Evolutionary conservation across 768 basidiomycete genomes (phyloP).

Genomic region (Cytidiella melzeri): DNA sequence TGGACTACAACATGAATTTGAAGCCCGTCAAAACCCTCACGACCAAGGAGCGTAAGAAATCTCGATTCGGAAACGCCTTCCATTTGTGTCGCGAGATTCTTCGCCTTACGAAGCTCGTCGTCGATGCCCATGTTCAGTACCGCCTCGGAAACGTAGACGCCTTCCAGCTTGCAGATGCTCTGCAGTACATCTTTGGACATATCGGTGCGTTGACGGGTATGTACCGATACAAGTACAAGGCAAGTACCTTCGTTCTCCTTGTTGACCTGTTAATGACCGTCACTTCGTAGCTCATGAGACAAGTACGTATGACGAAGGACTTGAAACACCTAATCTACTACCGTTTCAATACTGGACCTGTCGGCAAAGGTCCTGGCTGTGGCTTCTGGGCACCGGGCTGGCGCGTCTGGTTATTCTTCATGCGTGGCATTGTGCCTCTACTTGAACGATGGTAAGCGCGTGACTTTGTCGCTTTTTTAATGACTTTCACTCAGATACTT

Average conservation of each 20-base stretch:
- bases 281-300: conserved; percentile 77
- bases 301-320: conserved; percentile 99
- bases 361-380: conserved; percentile 97
- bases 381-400: conserved; percentile 99
- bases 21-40: conserved; percentile 97
- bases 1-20: conserved; percentile 98
- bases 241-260: conserved; percentile 23
- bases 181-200: conserved; percentile 97
- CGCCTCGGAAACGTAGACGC: conserved; percentile 98
- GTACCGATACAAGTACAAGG: conserved; percentile 99
- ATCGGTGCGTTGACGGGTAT: conserved; percentile 98
- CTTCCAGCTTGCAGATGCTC: conserved; percentile 96
- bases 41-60: conserved; percentile 99
- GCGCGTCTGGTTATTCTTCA: conserved; percentile 99
- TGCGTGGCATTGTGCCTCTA: conserved; percentile 97
- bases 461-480: background rate
- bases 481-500: background rate
- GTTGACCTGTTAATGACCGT: conserved; percentile 5
- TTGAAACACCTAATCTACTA: conserved; percentile 98
- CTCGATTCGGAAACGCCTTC: conserved; percentile 99
- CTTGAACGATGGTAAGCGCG: conserved; percentile 80
- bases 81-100: conserved; percentile 97
- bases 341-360: conserved; percentile 98
- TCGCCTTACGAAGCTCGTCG: conserved; percentile 95
- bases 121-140: conserved; percentile 98